Evolutionary conservation across 345 rosid genomes (phyloP).

Genomic region (Citrus australasica): DNA sequence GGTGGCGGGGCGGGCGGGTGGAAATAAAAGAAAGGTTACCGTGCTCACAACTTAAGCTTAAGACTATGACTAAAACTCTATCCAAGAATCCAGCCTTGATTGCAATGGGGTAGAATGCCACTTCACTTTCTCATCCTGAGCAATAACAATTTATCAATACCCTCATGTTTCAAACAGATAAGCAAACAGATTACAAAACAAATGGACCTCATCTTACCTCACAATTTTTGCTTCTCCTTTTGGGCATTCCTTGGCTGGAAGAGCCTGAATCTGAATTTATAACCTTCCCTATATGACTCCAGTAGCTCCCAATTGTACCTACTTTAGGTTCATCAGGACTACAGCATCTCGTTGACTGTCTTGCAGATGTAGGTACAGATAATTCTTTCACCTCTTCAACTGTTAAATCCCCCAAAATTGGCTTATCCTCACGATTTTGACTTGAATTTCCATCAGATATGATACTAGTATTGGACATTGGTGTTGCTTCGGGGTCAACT

Average conservation of each 20-base stretch:
- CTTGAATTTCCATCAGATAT: slow-evolving; percentile 35
- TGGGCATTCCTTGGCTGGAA: slow-evolving; percentile 33
- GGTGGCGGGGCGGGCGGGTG: too few relatives aligned
- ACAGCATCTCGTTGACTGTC: slow-evolving; percentile 23
- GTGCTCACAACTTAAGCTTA: neutral
- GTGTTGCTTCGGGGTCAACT: slow-evolving; percentile 37
- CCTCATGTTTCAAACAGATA: neutral
- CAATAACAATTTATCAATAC: neutral
- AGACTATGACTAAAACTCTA: slow-evolving; percentile 17
- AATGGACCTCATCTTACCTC: slow-evolving; percentile 23
- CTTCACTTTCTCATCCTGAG: slow-evolving; percentile 37
- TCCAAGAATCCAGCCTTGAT: slow-evolving; percentile 28
- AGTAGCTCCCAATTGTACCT: slow-evolving; percentile 62
- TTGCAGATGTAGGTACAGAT: slow-evolving; percentile 34
- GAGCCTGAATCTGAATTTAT: slow-evolving; percentile 31
- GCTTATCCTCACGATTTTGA: slow-evolving; percentile 22
- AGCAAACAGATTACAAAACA: neutral
- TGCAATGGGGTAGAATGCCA: slow-evolving; percentile 37
- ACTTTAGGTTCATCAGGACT: slow-evolving; percentile 42
- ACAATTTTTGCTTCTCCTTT: slow-evolving; percentile 33
- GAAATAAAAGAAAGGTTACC: neutral
- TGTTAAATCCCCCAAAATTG: slow-evolving; percentile 35
- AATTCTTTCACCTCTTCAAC: slow-evolving; percentile 34
- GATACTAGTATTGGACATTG: slow-evolving; percentile 29
- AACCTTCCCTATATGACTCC: slow-evolving; percentile 40